These are phyloP conservation scores for Pestalotiopsis sp. DNA, from an alignment of 2,329 filamentous ascomycete species.

Conservation along the genomic window DNA sequence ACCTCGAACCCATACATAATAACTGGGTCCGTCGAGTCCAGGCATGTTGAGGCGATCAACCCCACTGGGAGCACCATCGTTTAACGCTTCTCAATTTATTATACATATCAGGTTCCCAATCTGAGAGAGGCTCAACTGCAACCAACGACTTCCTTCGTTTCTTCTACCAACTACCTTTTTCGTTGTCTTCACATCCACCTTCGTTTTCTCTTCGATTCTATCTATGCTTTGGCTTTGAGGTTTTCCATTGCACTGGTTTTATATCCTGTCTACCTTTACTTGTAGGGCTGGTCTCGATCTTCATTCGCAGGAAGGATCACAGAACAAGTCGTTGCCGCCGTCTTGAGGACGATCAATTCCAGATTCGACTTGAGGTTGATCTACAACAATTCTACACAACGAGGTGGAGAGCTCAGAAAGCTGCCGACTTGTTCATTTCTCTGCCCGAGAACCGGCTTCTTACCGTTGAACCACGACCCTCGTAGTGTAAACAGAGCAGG, in stretches of 20 bases:
- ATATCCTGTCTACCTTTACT: constrained; percentile 12
- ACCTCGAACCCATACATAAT: constrained; percentile 43
- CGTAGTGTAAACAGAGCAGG: background rate
- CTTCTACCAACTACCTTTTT: constrained; percentile 17
- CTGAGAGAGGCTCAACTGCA: constrained; percentile 23
- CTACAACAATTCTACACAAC: background rate
- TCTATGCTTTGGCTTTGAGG: constrained; percentile 17
- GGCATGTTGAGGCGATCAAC: constrained; percentile 39
- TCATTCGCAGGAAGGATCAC: background rate
- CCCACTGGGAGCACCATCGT: constrained; percentile 38
- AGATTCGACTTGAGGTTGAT: background rate
- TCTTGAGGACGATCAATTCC: constrained; percentile 2
- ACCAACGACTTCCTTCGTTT: constrained; percentile 19
- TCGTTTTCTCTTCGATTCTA: constrained; percentile 14
- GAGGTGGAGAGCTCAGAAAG: background rate
- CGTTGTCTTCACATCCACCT: constrained; percentile 17
- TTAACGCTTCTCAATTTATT: constrained; percentile 36
- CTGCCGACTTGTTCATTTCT: background rate
- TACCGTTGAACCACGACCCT: background rate
- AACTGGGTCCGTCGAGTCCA: constrained; percentile 41
- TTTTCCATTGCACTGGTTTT: background rate
- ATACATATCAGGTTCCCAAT: constrained; percentile 35
- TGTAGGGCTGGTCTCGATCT: constrained; percentile 12
- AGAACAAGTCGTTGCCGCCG: background rate
- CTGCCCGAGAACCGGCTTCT: background rate